Evolutionary conservation across 1,284 basidiomycete genomes (phyloP).

Genomic region (Cutaneotrichosporon daszewskae): DNA sequence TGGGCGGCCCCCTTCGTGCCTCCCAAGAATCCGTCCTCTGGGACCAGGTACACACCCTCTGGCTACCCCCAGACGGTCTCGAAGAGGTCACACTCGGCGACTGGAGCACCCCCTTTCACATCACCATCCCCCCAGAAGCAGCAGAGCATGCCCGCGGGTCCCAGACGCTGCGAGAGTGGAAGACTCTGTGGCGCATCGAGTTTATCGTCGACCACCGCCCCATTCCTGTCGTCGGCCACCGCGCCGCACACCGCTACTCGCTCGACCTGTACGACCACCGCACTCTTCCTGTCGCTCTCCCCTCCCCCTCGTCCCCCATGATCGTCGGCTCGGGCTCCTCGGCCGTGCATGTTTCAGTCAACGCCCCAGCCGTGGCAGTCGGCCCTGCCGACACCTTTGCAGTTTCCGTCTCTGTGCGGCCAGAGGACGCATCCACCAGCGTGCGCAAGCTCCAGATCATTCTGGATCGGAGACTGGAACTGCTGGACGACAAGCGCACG

Average conservation of each 20-base stretch:
- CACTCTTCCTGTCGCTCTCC: conserved; percentile 18
- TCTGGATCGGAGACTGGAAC: conserved; percentile 29
- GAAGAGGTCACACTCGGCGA: conserved; percentile 21
- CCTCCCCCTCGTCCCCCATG: conserved; percentile 25
- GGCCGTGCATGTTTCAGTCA: conserved; percentile 20
- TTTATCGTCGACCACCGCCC: conserved; percentile 34
- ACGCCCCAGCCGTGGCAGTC: conserved; percentile 24
- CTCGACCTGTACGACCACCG: conserved; percentile 30
- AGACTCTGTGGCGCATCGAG: conserved; percentile 36
- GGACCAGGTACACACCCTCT: conserved; percentile 24
- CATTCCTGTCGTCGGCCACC: conserved; percentile 32
- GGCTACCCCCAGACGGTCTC: conserved; percentile 18
- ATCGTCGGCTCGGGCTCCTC: conserved; percentile 18
- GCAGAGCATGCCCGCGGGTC: conserved; percentile 14
- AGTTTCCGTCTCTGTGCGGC: conserved; percentile 24
- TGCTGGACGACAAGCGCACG: conserved; percentile 1
- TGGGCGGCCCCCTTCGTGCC: conserved; percentile 15
- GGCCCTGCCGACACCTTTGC: conserved; percentile 32
- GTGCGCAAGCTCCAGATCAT: conserved; percentile 28
- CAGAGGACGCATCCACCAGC: conserved; percentile 18
- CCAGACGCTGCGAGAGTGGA: conserved; percentile 33
- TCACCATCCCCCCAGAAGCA: conserved; percentile 29
- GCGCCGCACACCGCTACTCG: conserved; percentile 24
- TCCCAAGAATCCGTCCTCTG: conserved; percentile 24
- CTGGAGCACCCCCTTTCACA: conserved; percentile 28